phyloP scores from a whole-genome alignment of 768 basidiomycete genomes.

The Tylopilus subfusipes region DNA sequence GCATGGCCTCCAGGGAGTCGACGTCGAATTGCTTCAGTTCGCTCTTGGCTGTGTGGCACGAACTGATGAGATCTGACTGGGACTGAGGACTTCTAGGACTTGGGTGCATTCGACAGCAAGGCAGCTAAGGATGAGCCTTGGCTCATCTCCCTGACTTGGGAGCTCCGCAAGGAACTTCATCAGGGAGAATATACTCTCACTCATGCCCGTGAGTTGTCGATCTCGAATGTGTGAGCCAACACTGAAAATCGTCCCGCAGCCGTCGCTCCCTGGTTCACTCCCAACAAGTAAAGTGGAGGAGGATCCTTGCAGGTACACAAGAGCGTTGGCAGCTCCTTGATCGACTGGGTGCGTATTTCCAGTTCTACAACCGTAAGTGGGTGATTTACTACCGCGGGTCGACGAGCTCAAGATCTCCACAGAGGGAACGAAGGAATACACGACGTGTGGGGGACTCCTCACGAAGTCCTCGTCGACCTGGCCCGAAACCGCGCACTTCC shows the following conservation, averaged over 20 bases:
- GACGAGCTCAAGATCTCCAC: background rate
- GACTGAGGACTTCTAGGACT: constrained; percentile 18
- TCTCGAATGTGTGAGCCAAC: background rate
- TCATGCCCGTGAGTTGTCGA: constrained; percentile 31
- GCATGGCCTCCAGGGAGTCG: constrained; percentile 47
- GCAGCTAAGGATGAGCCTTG: constrained; percentile 24
- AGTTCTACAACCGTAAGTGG: constrained; percentile 27
- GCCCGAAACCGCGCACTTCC: constrained; percentile 54
- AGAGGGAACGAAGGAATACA: constrained; percentile 57
- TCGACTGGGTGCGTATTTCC: constrained; percentile 28
- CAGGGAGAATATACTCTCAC: too few species aligned
- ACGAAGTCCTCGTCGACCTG: constrained; percentile 52
- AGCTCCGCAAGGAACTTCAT: constrained; percentile 30
- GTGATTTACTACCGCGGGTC: constrained; percentile 25
- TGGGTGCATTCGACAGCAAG: constrained; percentile 34
- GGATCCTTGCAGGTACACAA: constrained; percentile 40
- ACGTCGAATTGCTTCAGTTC: constrained; percentile 39
- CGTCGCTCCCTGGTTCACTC: constrained; percentile 44
- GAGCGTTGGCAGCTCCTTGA: constrained; percentile 37
- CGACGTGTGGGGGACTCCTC: constrained; percentile 55
- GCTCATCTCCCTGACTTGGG: constrained; percentile 29
- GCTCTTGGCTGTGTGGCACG: background rate
- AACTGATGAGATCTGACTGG: background rate
- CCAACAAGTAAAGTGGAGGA: constrained; percentile 33
- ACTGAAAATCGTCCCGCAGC: constrained; percentile 22